Base-by-base conservation (phyloP, 495 filamentous ascomycete species). In the Collariella sp. region DNA sequence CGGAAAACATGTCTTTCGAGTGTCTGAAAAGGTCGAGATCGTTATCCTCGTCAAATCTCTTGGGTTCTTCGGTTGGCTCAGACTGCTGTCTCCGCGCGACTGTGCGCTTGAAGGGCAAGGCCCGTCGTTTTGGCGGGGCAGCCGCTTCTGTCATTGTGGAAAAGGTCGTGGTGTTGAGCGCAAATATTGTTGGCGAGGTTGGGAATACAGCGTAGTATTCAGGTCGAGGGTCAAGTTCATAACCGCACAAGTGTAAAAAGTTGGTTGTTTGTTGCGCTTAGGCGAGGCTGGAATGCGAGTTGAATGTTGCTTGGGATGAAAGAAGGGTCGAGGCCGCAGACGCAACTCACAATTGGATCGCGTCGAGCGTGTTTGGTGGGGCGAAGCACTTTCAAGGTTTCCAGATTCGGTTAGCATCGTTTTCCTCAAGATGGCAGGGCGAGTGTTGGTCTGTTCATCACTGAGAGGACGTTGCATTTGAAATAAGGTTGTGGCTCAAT, bases 61-160 rank as follows among this genome's bases (percentile, higher is more conserved):
- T 26, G 0, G 24, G 26, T 31, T 31, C 26, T 9, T 31, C 16
- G 12, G 18, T 57, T 1, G 70, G 57, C 3, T 67, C 36, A 22
- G 54, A 13, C 19, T 18, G 43, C 19, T 50, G 49, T 13, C 51
- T 53, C n/a, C 63, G 68, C 36, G 77, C 72, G 68, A 76, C 83
- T 1, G 78, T 74, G 24, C 84, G 82, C 63, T 81, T 83, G 33
- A 83, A 88, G 65, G 88, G 88, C 29, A 89, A 76, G 1, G 76
- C 75, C 48, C 74, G 76, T 72, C 84, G 87, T 44, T 62, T 67
- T 0, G 59, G 48, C 12, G 56, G 23, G 16, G 43, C 46, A 15
- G 42, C 20, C 20, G 51, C 31, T 23, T 60, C 34, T 13, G 58
- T 33, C 55, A 65, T 65, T 13, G 51, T 55, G 26, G 22, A 18